Conservation (phyloP, 192 early-diverging fungal species). For the Blastocladiella britannica region DNA sequence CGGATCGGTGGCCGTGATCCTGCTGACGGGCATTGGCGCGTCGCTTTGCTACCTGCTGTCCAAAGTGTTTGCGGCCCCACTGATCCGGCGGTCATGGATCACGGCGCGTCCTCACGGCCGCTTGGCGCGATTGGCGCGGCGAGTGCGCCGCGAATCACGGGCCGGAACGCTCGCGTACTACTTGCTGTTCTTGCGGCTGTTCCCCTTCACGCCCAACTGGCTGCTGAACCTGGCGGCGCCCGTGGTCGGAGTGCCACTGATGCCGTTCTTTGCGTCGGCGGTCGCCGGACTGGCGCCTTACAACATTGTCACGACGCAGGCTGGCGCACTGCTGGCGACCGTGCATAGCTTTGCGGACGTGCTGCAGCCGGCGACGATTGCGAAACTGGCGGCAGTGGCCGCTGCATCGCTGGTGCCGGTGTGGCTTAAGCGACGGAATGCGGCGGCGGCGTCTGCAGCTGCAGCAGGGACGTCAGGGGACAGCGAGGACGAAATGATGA, state of each 20-base stretch:
- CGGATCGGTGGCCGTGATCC: slow-evolving; percentile 10
- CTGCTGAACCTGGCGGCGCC: slow-evolving; percentile 13
- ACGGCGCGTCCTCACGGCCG: neutral
- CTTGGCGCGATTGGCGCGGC: slow-evolving; percentile 7
- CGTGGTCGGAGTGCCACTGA: slow-evolving; percentile 14
- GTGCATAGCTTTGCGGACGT: neutral
- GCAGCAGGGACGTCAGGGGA: no score
- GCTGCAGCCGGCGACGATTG: neutral
- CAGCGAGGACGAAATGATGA: no score
- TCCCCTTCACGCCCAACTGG: slow-evolving; percentile 17
- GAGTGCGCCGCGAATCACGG: slow-evolving; percentile 1
- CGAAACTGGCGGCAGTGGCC: neutral
- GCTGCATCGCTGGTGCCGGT: neutral
- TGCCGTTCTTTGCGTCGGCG: slow-evolving; percentile 9
- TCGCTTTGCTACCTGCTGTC: slow-evolving; percentile 13
- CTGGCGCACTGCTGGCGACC: neutral
- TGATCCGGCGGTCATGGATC: neutral
- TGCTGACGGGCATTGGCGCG: slow-evolving; percentile 13
- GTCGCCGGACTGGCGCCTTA: slow-evolving; percentile 4
- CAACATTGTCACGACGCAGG: neutral
- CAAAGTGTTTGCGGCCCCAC: slow-evolving; percentile 5
- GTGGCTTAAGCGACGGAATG: neutral
- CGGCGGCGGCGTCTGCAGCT: neutral
- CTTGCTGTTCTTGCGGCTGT: slow-evolving; percentile 11
- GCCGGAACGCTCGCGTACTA: slow-evolving; percentile 11